These are phyloP conservation scores for Euphorbia peplus DNA, from an alignment of 345 rosid genomes.

Conservation along the genomic window DNA sequence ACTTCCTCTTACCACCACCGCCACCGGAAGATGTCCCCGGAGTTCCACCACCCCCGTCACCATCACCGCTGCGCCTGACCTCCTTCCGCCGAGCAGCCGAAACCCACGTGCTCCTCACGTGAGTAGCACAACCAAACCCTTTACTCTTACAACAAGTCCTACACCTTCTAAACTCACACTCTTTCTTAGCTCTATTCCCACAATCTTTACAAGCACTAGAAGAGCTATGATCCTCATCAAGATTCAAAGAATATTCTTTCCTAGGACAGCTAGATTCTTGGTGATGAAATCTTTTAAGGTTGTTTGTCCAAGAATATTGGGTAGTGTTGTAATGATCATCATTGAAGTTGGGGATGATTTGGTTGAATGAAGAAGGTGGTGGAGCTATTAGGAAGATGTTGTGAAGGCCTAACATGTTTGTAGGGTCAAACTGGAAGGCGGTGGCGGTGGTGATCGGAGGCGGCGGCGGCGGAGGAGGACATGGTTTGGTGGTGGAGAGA, in stretches of 20 bases:
- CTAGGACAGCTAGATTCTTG: constrained; percentile 24
- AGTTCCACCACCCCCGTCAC: constrained; percentile 33
- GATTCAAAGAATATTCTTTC: constrained; percentile 17
- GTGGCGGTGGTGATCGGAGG: constrained; percentile 10
- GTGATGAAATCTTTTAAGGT: background rate
- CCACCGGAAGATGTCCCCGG: constrained; percentile 45
- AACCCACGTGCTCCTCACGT: constrained; percentile 84
- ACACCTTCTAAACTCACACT: constrained; percentile 60
- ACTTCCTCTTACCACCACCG: constrained; percentile 39
- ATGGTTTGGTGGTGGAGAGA: constrained; percentile 13
- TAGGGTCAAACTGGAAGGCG: constrained; percentile 27
- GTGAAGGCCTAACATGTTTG: constrained; percentile 62
- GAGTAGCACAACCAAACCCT: constrained; percentile 69
- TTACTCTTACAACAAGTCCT: constrained; percentile 81
- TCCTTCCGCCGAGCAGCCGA: constrained; percentile 55
- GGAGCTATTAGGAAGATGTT: constrained; percentile 58
- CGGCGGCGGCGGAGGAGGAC: constrained; percentile 4
- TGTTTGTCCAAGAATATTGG: constrained; percentile 17
- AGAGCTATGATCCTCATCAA: constrained; percentile 16
- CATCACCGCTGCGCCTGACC: constrained; percentile 16
- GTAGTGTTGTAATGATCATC: constrained; percentile 4
- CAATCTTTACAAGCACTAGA: constrained; percentile 67
- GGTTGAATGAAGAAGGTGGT: constrained; percentile 7
- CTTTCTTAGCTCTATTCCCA: constrained; percentile 80
- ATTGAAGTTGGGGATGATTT: background rate